Evolutionary conservation across 2,329 filamentous ascomycete genomes (phyloP).

Genomic region (Neoascochyta sp.): DNA sequence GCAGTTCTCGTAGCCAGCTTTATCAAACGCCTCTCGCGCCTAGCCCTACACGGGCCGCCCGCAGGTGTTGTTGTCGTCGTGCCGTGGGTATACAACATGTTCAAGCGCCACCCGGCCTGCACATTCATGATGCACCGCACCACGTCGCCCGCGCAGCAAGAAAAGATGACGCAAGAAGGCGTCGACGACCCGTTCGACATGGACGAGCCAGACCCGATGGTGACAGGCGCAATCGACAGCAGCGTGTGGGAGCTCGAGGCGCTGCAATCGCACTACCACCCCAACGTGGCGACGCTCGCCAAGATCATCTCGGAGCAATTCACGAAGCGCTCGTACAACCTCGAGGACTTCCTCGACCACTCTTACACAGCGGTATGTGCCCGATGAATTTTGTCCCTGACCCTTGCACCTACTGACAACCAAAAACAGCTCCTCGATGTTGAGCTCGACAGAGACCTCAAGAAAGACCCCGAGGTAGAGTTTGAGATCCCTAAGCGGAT

Average conservation of each 20-base stretch:
- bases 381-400: neutral
- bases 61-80: slow-evolving; percentile 83
- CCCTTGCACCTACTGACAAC: slow-evolving; percentile 5
- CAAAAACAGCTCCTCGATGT: slow-evolving; percentile 68
- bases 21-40: slow-evolving; percentile 83
- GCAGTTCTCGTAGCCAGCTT: slow-evolving; percentile 90
- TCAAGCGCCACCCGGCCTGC: slow-evolving; percentile 83
- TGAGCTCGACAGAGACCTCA: slow-evolving; percentile 78
- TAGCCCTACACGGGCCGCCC: slow-evolving; percentile 84
- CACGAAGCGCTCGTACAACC: slow-evolving; percentile 87
- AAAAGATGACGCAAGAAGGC: slow-evolving; percentile 58
- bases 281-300: slow-evolving; percentile 89
- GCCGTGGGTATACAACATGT: slow-evolving; percentile 92
- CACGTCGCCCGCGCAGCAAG: slow-evolving; percentile 56
- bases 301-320: slow-evolving; percentile 96
- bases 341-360: slow-evolving; percentile 97
- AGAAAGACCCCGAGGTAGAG: slow-evolving; percentile 83
- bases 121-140: slow-evolving; percentile 93
- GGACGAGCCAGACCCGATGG: slow-evolving; percentile 74
- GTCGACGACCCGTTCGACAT: slow-evolving; percentile 74
- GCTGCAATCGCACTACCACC: slow-evolving; percentile 89
- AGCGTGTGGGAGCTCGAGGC: slow-evolving; percentile 93
- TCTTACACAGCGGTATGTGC: slow-evolving; percentile 73
- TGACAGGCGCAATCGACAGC: slow-evolving; percentile 84
- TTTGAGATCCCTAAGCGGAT: slow-evolving; percentile 90